A percentile compares a stretch with the other conserved stretches of the same genome.
Conservation (phyloP, 768 basidiomycete species). For the Boletus rufocinnamomeus region DNA sequence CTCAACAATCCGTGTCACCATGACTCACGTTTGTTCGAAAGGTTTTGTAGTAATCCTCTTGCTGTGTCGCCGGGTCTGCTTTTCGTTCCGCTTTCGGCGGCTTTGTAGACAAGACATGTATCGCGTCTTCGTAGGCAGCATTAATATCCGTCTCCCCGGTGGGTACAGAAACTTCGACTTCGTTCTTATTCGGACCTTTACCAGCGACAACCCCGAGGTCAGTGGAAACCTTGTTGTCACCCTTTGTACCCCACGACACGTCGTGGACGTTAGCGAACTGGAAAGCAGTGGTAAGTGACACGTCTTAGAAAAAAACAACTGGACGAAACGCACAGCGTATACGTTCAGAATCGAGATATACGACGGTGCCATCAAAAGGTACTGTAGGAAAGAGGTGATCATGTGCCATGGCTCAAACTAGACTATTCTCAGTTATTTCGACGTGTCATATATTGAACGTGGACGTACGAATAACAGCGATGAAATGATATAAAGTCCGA, state of each 20-base stretch:
- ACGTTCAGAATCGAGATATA: slow-evolving; percentile 95
- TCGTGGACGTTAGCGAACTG: slow-evolving; percentile 90
- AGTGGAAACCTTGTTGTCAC: slow-evolving; percentile 81
- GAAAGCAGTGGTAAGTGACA: slow-evolving; percentile 1
- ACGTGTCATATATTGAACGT: neutral
- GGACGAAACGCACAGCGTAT: slow-evolving; percentile 56
- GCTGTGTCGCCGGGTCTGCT: slow-evolving; percentile 58
- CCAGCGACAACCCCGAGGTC: slow-evolving; percentile 83
- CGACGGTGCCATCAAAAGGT: slow-evolving; percentile 87
- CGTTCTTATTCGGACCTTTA: slow-evolving; percentile 61
- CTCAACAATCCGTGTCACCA: neutral
- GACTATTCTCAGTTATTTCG: neutral
- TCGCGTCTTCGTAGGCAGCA: slow-evolving; percentile 88
- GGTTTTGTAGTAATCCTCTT: slow-evolving; percentile 86
- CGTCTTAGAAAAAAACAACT: neutral
- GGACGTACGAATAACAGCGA: slow-evolving; percentile 80
- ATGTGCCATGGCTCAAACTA: slow-evolving; percentile 98
- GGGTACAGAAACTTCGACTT: slow-evolving; percentile 85
- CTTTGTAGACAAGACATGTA: slow-evolving; percentile 77
- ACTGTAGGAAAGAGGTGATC: slow-evolving; percentile 95
- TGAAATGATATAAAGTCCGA: slow-evolving; percentile 84
- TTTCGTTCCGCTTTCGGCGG: slow-evolving; percentile 70
- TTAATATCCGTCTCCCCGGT: slow-evolving; percentile 89
- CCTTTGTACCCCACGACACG: slow-evolving; percentile 96
- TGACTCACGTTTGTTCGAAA: slow-evolving; percentile 80